Evolutionary conservation across 768 basidiomycete species (phyloP).

Genomic region (Suillus luteus): DNA sequence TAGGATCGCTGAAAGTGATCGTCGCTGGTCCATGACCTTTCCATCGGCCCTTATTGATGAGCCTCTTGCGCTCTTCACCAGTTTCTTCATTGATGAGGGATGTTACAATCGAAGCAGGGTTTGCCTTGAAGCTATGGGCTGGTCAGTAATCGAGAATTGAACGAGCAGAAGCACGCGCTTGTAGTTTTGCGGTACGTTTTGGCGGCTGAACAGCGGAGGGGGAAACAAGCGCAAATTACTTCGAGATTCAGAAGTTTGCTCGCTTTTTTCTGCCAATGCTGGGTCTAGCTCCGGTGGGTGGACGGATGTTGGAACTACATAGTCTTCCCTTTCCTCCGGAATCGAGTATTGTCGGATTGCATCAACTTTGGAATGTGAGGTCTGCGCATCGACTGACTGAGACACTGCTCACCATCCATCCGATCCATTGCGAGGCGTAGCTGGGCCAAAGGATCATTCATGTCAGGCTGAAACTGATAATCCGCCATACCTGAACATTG

Average conservation of each 20-base stretch:
- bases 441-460: conserved; percentile 66
- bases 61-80: conserved; percentile 76
- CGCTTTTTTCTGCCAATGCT: conserved; percentile 29
- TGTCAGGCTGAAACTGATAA: conserved; percentile 82
- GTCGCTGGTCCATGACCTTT: conserved; percentile 78
- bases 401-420: conserved; percentile 69
- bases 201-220: conserved; percentile 86
- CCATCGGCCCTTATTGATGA: conserved; percentile 89
- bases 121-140: conserved; percentile 67
- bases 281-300: conserved; percentile 56
- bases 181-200: conserved; percentile 78
- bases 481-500: conserved; percentile 80
- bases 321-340: conserved; percentile 68
- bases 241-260: conserved; percentile 27
- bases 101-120: conserved; percentile 69
- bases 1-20: conserved; percentile 62
- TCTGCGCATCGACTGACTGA: conserved; percentile 5
- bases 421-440: conserved; percentile 73
- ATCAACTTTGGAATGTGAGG: conserved; percentile 52
- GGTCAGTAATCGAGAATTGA: background rate
- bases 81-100: conserved; percentile 72
- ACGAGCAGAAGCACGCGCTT: conserved; percentile 47
- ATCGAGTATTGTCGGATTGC: conserved; percentile 71
- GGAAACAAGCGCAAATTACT: conserved; percentile 80
- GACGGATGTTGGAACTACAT: conserved; percentile 37